Evolutionary conservation across 2,329 filamentous ascomycete species (phyloP).

Genomic region (Hypoxylon sp.): DNA sequence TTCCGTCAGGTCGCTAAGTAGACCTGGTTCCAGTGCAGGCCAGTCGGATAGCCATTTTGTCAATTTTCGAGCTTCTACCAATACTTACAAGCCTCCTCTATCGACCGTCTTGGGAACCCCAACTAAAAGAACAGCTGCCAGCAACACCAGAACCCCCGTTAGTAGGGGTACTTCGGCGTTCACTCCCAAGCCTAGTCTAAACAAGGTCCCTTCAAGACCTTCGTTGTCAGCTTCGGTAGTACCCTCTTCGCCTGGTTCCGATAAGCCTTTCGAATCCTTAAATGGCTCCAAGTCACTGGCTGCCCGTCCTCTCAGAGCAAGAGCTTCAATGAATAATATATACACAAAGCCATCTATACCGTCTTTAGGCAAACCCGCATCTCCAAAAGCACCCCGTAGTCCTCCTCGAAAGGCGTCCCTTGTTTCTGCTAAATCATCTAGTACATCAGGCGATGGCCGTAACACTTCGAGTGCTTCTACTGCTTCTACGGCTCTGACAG

Average conservation of each 20-base stretch:
- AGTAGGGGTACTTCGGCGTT: constrained; percentile 40
- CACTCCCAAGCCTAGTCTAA: constrained; percentile 40
- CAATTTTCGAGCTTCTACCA: constrained; percentile 56
- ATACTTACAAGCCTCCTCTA: constrained; percentile 54
- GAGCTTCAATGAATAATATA: constrained; percentile 62
- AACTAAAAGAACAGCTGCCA: constrained; percentile 45
- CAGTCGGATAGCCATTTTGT: constrained; percentile 52
- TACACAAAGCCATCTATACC: constrained; percentile 64
- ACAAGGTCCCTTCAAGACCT: constrained; percentile 47
- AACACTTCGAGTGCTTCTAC: constrained; percentile 50
- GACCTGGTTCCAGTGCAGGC: constrained; percentile 64
- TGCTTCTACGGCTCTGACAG: constrained; percentile 50
- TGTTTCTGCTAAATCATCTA: constrained; percentile 51
- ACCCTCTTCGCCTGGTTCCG: constrained; percentile 51
- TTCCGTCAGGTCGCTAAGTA: constrained; percentile 59
- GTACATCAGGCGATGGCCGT: constrained; percentile 49
- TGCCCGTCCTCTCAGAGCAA: constrained; percentile 57
- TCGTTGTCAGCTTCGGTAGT: constrained; percentile 45
- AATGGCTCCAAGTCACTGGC: constrained; percentile 56
- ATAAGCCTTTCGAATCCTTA: constrained; percentile 46
- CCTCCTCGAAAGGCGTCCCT: constrained; percentile 51
- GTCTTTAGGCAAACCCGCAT: constrained; percentile 48
- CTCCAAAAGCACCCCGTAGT: constrained; percentile 41
- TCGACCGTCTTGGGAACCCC: constrained; percentile 57
- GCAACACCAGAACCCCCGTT: constrained; percentile 49